Evolutionary conservation across 148 eudicot species (phyloP), one percentile per base, ranked within the genome.

Genomic region (Chenopodium berlandieri): DNA sequence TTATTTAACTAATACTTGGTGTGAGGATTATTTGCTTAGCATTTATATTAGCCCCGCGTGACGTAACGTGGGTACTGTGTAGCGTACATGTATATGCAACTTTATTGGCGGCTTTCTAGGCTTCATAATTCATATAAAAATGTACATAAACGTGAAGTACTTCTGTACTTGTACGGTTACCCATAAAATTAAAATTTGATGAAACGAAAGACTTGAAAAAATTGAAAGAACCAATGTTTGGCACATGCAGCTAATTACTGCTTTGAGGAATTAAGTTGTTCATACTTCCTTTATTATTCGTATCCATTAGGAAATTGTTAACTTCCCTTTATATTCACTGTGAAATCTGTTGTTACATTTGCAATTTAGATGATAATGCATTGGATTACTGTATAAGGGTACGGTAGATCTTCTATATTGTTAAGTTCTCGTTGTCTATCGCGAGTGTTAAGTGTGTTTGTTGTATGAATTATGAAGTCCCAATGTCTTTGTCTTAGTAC

Each of bases 161-260:
- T 27, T 11, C 4, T 9, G 17, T 34, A 37, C 23, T 0, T 34
- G 19, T 69, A 34, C 9, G 7, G 7, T 40, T 40, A 40, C 23
- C 37, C 40, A 34, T 19, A 9, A 20, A 17, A 71, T 2, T 40
- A 3, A 37, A 71, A 71, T 40, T 40, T 40, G 8, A 11, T 3
- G 5, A 69, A 67, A 30, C 0, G 19, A 71, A 7, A 19, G 4
- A 40, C 22, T 71, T 34, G 7, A 40, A 60, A 22, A 14, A 7
- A 16, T 17, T 68, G 25, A 31, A 16, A 10, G 37, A 46, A 48
- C 73, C 81, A 67, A 52, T 74, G 75, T 71, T 17, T 7, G 63
- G 73, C 81, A 78, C 81, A 66, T 78, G 79, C 52, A 64, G 5
- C 71, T 77, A 63, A 77, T 77, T 63, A 64, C 54, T 77, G 47